Percentiles rank a stretch among this genome's conserved stretches.
Evolutionary conservation across 345 rosid genomes (phyloP).

Genomic region (Brassica nigra): DNA sequence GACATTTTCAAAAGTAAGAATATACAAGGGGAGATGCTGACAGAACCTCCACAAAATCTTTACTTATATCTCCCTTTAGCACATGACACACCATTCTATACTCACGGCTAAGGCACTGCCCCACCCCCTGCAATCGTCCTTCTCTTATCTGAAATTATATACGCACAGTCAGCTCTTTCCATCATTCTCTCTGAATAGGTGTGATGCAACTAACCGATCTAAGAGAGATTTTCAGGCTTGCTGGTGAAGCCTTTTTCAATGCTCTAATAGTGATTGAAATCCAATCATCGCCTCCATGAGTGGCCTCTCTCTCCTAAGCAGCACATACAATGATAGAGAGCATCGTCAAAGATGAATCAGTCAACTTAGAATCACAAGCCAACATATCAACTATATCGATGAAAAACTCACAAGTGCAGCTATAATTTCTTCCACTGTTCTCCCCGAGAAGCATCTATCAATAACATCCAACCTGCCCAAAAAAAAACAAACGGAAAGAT

Average conservation of each 20-base stretch:
- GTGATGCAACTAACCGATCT: conserved; percentile 58
- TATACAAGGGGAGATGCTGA: not conserved
- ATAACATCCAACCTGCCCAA: conserved; percentile 69
- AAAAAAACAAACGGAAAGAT: conserved; percentile 27
- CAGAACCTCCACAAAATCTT: conserved; percentile 82
- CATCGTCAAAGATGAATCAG: conserved; percentile 1
- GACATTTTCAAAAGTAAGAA: not conserved
- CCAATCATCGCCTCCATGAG: conserved; percentile 55
- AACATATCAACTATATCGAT: not conserved
- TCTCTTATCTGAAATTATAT: conserved; percentile 69
- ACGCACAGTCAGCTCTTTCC: conserved; percentile 19
- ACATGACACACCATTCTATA: conserved; percentile 87
- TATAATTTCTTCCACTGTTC: conserved; percentile 79
- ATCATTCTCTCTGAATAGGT: conserved; percentile 1
- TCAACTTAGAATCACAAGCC: not conserved
- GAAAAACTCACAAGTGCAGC: conserved; percentile 67
- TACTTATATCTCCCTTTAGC: conserved; percentile 76
- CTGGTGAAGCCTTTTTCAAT: conserved; percentile 78
- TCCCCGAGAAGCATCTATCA: conserved; percentile 70
- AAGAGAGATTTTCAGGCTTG: conserved; percentile 83
- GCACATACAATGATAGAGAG: conserved; percentile 20
- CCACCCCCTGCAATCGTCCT: conserved; percentile 84
- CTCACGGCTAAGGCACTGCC: conserved; percentile 78
- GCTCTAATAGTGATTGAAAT: conserved; percentile 50
- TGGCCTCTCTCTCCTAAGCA: conserved; percentile 61